Evolutionary conservation across 2,329 filamentous ascomycete species (phyloP).

Genomic region (Monilinia fructigena): DNA sequence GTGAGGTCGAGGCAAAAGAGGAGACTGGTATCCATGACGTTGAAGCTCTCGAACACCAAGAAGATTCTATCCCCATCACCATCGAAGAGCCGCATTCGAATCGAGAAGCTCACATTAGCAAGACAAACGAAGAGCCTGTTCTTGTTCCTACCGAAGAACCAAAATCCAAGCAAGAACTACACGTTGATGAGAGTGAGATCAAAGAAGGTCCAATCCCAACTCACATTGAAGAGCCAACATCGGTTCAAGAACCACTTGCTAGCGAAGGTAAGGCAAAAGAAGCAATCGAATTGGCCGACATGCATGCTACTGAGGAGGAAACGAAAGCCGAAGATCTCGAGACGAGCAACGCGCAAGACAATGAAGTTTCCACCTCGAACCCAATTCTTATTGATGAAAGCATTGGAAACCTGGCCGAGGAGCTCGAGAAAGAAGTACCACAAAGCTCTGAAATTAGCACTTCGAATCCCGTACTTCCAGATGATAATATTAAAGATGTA

Average conservation of each 20-base stretch:
- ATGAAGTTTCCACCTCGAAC: not conserved
- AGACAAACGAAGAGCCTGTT: not conserved
- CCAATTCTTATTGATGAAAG: not conserved
- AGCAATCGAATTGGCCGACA: not conserved
- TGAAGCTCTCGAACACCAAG: not conserved
- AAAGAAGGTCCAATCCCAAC: not conserved
- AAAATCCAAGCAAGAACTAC: not conserved
- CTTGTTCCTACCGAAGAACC: no score
- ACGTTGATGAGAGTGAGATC: not conserved
- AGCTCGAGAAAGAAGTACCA: not conserved
- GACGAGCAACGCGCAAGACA: not conserved
- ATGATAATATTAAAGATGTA: not conserved
- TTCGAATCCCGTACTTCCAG: not conserved
- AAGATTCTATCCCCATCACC: not conserved
- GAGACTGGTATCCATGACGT: not conserved
- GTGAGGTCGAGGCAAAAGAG: not conserved
- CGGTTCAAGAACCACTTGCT: not conserved
- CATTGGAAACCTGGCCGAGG: not conserved
- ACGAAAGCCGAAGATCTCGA: not conserved
- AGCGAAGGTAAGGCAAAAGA: slow-evolving; percentile 5
- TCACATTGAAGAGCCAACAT: slow-evolving; percentile 7
- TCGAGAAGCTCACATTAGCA: not conserved
- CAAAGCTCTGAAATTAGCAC: not conserved
- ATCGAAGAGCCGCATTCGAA: not conserved
- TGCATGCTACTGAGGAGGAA: not conserved